Evolutionary conservation across 140 eudicot genomes (phyloP).

Genomic region (Senecio squalidus): DNA sequence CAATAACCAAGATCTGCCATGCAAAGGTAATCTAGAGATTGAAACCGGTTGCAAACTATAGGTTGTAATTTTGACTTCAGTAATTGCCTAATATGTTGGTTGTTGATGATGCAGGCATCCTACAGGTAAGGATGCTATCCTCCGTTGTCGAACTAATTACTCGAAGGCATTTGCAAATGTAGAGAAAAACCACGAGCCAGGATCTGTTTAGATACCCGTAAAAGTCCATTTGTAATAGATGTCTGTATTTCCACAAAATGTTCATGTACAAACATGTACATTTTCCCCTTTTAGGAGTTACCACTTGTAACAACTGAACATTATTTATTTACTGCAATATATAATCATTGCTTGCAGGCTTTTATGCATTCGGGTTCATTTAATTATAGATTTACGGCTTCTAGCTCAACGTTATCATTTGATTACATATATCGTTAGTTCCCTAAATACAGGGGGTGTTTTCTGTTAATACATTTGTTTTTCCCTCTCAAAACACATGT

Average conservation of each 20-base stretch:
- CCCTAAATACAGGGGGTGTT: no score
- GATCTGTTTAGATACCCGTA: not conserved
- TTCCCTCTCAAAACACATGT: no score
- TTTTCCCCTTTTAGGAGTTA: conserved; percentile 14
- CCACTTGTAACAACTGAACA: conserved; percentile 26
- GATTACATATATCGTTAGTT: no score
- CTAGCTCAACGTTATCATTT: no score
- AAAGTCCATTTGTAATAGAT: not conserved
- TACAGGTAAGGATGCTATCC: conserved; percentile 22
- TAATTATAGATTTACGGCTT: no score
- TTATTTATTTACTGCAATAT: conserved; percentile 28
- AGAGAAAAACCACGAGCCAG: conserved; percentile 2
- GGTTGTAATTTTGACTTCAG: not conserved
- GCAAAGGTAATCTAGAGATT: conserved; percentile 45
- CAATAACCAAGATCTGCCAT: conserved; percentile 69
- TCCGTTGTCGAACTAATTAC: not conserved
- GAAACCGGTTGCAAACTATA: not conserved
- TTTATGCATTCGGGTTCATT: not conserved
- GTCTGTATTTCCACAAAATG: conserved; percentile 15
- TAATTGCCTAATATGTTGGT: not conserved
- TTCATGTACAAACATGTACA: conserved; percentile 21
- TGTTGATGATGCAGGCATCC: conserved; percentile 26
- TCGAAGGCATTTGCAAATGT: not conserved
- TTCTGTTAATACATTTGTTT: no score
- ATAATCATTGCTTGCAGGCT: conserved; percentile 4